These are phyloP conservation scores for Metschnikowia peoriensis DNA, from an alignment of 805 yeast species.

Conservation along the genomic window DNA sequence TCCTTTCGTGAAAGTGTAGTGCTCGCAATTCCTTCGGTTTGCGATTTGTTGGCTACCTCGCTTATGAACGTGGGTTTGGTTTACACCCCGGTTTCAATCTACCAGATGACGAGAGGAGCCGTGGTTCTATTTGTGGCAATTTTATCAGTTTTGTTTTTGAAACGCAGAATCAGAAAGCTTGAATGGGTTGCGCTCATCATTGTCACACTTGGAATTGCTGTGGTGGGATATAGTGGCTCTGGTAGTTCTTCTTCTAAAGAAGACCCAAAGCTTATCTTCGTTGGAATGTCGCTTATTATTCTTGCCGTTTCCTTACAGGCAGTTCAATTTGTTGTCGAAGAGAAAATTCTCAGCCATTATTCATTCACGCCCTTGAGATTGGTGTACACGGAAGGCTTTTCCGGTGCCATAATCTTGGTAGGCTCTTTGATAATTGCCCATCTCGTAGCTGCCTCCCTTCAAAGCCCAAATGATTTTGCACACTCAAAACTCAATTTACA, in stretches of 20 bases:
- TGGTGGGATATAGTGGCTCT: conserved; percentile 73
- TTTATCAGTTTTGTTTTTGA: conserved; percentile 61
- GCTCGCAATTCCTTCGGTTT: conserved; percentile 59
- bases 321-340: conserved; percentile 75
- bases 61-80: conserved; percentile 72
- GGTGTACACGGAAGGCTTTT: conserved; percentile 74
- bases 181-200: conserved; percentile 68
- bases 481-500: conserved; percentile 55
- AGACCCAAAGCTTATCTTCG: conserved; percentile 29
- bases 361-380: conserved; percentile 59
- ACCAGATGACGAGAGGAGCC: conserved; percentile 85
- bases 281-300: conserved; percentile 60
- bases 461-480: conserved; percentile 33
- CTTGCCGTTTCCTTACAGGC: conserved; percentile 70
- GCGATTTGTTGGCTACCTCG: conserved; percentile 74
- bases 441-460: conserved; percentile 35
- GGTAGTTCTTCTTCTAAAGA: conserved; percentile 20
- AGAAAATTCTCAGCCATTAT: conserved; percentile 54
- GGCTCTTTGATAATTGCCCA: conserved; percentile 45
- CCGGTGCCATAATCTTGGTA: conserved; percentile 51
- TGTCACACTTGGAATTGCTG: conserved; percentile 66
- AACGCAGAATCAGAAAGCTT: conserved; percentile 50
- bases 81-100: conserved; percentile 73
- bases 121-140: conserved; percentile 73
- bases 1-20: conserved; percentile 11